These are phyloP conservation scores for Fusarium udum DNA, from an alignment of 2,329 filamentous ascomycete genomes.

Conservation along the genomic window DNA sequence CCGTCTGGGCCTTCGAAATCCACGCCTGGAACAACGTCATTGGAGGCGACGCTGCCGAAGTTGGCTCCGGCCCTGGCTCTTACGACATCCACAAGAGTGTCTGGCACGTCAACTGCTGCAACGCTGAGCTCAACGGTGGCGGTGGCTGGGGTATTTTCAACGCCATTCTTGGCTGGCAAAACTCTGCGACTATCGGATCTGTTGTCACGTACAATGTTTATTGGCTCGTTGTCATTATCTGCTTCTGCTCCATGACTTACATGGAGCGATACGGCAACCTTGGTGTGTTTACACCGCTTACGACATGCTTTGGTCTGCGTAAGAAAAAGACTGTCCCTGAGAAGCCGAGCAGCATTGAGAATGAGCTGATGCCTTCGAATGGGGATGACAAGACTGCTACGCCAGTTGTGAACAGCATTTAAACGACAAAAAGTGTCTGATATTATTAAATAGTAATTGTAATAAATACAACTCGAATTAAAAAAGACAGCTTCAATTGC, in stretches of 20 bases:
- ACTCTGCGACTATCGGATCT: not conserved
- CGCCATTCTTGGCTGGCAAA: not conserved
- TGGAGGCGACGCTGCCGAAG: not conserved
- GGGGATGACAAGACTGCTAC: not conserved
- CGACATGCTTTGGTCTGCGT: not conserved
- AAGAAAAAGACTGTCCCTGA: not conserved
- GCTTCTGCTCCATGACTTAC: not conserved
- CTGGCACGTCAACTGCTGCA: not conserved
- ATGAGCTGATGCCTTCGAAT: not conserved
- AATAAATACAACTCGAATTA: fast-evolving
- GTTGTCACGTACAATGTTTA: not conserved
- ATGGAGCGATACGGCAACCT: not conserved
- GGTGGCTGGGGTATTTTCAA: not conserved
- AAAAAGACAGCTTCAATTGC: fast-evolving
- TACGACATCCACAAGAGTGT: not conserved
- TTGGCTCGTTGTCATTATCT: not conserved
- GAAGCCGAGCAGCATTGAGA: not conserved
- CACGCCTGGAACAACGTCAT: conserved; percentile 3
- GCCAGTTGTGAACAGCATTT: not conserved
- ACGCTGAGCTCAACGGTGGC: not conserved
- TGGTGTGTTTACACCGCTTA: not conserved
- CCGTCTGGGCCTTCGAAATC: not conserved
- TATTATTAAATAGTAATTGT: fast-evolving
- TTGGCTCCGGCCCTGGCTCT: not conserved
- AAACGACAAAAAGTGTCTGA: fast-evolving